These are phyloP conservation scores for Zygnema cylindricum DNA, from an alignment of 139 green algal genomes.

Conservation along the genomic window DNA sequence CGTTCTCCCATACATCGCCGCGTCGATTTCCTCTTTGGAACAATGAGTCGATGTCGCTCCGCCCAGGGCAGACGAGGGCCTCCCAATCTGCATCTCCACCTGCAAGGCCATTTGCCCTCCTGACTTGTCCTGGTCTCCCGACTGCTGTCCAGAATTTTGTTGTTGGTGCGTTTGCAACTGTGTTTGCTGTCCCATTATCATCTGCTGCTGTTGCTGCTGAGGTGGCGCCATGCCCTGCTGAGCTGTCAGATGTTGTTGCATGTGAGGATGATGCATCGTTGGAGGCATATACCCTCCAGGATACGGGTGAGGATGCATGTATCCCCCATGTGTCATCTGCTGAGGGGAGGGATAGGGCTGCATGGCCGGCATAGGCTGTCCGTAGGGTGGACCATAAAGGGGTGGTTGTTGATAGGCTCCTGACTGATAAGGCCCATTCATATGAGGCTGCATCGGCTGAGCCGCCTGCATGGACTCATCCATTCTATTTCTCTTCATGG, in stretches of 20 bases:
- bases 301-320: slow-evolving; percentile 27
- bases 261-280: background rate
- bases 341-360: slow-evolving; percentile 24
- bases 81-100: background rate
- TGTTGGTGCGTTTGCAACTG: background rate
- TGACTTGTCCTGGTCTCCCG: background rate
- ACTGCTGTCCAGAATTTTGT: background rate
- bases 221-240: background rate
- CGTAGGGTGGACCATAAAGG: background rate
- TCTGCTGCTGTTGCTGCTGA: slow-evolving; percentile 20
- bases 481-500: background rate
- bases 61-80: background rate
- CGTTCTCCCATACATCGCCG: background rate
- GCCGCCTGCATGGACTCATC: background rate
- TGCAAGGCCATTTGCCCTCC: background rate
- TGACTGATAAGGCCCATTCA: background rate
- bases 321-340: background rate
- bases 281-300: background rate
- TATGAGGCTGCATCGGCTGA: slow-evolving; percentile 9
- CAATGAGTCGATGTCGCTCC: background rate
- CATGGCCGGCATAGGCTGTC: background rate
- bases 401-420: background rate
- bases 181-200: background rate
- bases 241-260: slow-evolving; percentile 5
- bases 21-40: background rate